Conservation (phyloP, 202 grass and related monocot genomes). For the Cymbopogon flexuosus region DNA sequence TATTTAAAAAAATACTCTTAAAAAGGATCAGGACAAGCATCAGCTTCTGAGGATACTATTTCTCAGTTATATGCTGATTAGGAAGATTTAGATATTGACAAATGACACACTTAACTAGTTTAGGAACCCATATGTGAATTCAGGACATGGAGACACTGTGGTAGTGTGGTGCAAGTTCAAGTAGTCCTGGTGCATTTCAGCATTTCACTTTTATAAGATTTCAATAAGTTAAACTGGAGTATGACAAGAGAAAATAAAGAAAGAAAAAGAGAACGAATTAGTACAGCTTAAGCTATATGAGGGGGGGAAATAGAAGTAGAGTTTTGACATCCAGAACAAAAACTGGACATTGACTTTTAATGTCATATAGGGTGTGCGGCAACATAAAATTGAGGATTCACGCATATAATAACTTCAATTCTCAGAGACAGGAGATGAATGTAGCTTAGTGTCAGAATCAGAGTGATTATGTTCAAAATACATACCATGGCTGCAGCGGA, state of each 20-base stretch:
- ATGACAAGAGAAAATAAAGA: background rate
- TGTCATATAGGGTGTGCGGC: background rate
- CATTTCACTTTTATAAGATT: background rate
- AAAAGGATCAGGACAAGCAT: too few species aligned
- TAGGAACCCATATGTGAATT: background rate
- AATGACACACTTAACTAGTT: background rate
- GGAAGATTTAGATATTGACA: background rate
- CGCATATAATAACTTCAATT: background rate
- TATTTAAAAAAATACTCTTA: background rate
- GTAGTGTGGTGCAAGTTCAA: background rate
- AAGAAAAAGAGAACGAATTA: background rate
- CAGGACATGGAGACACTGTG: background rate
- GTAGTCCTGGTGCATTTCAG: background rate
- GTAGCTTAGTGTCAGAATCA: background rate
- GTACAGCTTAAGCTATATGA: background rate
- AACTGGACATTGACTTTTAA: background rate
- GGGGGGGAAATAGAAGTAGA: background rate
- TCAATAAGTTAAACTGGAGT: background rate
- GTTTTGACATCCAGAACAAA: background rate
- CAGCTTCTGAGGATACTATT: background rate
- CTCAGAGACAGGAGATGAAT: background rate
- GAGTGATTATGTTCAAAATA: slow-evolving; percentile 22
- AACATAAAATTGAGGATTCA: background rate
- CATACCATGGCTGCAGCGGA: slow-evolving; percentile 98
- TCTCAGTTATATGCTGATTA: background rate